Evolutionary conservation across 2,329 filamentous ascomycete species (phyloP).

Genomic region (Thermothelomyces thermophilus): DNA sequence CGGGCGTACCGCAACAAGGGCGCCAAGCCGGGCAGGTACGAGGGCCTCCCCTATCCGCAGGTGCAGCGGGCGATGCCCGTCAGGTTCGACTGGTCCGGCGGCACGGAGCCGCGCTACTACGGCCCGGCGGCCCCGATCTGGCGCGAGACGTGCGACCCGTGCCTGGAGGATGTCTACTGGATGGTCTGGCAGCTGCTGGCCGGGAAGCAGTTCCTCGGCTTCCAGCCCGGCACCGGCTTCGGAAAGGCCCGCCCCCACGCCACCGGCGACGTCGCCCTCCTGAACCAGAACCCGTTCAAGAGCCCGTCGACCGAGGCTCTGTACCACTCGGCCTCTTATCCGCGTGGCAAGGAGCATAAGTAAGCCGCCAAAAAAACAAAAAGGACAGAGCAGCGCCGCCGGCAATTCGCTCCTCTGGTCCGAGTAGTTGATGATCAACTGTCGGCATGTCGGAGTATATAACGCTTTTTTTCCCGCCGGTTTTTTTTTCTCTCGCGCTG

Average conservation of each 20-base stretch:
- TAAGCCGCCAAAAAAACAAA: not conserved
- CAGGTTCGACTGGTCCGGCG: constrained; percentile 10
- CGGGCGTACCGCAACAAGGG: constrained; percentile 9
- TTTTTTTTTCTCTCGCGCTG: no score
- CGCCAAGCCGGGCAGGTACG: constrained; percentile 5
- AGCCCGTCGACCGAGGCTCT: constrained; percentile 16
- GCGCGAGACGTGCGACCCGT: constrained; percentile 22
- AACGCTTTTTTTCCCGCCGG: no score
- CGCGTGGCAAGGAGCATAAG: constrained; percentile 1
- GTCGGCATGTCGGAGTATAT: constrained; percentile 8
- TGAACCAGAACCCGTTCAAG: constrained; percentile 16
- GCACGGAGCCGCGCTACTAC: constrained; percentile 8
- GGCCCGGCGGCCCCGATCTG: constrained; percentile 21
- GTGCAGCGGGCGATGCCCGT: constrained; percentile 12
- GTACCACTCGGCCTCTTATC: constrained; percentile 10
- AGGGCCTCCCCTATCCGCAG: constrained; percentile 1
- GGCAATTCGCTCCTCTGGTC: not conserved
- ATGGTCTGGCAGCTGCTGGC: constrained; percentile 24
- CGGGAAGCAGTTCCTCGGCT: constrained; percentile 20
- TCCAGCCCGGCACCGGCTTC: constrained; percentile 19
- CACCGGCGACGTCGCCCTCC: constrained; percentile 1
- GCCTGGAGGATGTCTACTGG: constrained; percentile 25
- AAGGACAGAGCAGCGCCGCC: not conserved
- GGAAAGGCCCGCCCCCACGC: constrained; percentile 3
- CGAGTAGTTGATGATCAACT: constrained; percentile 1